A percentile compares a stretch with the other conserved stretches of the same genome.
These are phyloP conservation scores for Evernia prunastri DNA, from an alignment of 495 filamentous ascomycete species.

Conservation along the genomic window DNA sequence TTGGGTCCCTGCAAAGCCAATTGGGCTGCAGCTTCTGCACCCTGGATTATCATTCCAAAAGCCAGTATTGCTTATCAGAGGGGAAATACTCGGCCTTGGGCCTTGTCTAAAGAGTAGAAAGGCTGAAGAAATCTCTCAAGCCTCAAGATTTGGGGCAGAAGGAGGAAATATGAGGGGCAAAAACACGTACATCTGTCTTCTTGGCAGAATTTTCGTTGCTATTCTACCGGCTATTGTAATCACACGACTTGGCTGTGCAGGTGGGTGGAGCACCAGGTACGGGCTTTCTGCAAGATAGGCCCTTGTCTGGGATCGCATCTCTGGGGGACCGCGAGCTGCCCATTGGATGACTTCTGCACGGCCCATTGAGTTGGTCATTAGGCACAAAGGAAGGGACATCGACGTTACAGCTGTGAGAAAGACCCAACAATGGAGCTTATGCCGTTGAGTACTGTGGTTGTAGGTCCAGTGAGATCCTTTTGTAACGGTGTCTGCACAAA, in stretches of 20 bases:
- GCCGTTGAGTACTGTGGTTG: conserved; percentile 63
- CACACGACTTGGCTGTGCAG: conserved; percentile 50
- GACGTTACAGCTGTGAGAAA: conserved; percentile 31
- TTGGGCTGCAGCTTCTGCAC: conserved; percentile 49
- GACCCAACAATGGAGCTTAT: conserved; percentile 61
- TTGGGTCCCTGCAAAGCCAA: conserved; percentile 57
- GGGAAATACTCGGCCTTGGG: background rate
- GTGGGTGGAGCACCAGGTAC: conserved; percentile 60
- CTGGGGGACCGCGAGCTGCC: conserved; percentile 35
- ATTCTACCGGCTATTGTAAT: conserved; percentile 55
- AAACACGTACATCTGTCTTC: conserved; percentile 27
- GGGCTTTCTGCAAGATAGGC: conserved; percentile 66
- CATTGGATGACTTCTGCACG: conserved; percentile 62
- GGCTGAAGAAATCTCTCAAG: background rate
- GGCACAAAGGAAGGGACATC: conserved; percentile 57
- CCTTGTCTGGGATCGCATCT: conserved; percentile 38
- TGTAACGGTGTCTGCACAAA: conserved; percentile 43
- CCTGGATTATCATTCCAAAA: conserved; percentile 33
- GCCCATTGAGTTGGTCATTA: conserved; percentile 86
- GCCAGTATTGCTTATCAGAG: background rate
- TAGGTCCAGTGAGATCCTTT: conserved; percentile 64
- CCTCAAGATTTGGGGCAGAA: background rate
- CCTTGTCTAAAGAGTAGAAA: background rate
- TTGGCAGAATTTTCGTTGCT: conserved; percentile 58
- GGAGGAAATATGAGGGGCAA: background rate